Percentiles rank a stretch among this genome's conserved stretches.
Conservation (phyloP, 352 stramenopile genomes). For the Globisporangium viniferum region DNA sequence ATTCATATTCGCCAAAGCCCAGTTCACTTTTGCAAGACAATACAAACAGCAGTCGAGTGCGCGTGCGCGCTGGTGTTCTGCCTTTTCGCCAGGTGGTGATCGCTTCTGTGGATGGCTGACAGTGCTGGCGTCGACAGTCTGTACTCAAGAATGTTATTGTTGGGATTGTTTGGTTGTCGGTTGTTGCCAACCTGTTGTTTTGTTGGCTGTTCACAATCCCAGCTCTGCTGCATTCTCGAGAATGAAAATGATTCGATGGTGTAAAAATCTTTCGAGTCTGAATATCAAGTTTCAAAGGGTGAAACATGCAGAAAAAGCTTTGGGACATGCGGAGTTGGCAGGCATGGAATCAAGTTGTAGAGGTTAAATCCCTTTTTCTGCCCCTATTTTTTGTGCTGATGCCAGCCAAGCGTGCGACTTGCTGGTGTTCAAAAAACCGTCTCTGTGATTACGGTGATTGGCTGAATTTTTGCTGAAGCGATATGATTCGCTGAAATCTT, state of each 20-base stretch:
- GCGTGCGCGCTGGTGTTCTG: neutral
- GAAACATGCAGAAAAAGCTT: neutral
- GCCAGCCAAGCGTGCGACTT: neutral
- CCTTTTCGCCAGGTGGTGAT: neutral
- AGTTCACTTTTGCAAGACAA: neutral
- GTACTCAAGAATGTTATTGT: no score
- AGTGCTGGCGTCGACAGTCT: neutral
- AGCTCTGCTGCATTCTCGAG: neutral
- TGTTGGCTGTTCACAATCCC: neutral
- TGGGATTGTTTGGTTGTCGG: neutral
- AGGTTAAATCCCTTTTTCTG: neutral
- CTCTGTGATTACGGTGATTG: constrained; percentile 2
- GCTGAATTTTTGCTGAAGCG: neutral
- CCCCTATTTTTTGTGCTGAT: neutral
- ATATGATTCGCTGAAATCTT: neutral
- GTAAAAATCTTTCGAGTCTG: neutral
- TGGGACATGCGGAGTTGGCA: neutral
- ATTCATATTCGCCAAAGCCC: neutral
- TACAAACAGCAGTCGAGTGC: neutral
- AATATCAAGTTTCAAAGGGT: neutral
- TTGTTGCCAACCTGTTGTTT: neutral
- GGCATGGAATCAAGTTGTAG: neutral
- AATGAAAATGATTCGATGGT: neutral
- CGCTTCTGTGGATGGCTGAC: neutral
- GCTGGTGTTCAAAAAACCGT: neutral